Conservation (phyloP, 2,329 filamentous ascomycete genomes). For the Laburnicola sp. region DNA sequence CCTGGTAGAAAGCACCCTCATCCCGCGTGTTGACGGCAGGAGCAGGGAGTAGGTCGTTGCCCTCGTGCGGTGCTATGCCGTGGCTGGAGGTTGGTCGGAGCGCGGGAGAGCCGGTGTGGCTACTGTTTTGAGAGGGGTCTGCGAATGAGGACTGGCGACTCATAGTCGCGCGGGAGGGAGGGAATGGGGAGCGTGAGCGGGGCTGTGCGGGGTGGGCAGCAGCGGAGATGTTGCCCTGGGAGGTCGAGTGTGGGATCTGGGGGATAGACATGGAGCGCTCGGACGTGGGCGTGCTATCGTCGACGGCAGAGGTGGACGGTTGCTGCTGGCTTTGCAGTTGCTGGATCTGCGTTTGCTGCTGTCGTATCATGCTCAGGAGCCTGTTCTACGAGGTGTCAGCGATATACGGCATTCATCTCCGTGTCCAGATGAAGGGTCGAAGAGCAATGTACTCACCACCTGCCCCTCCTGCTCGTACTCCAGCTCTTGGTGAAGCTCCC, state of each 20-base stretch:
- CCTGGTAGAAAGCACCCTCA: conserved; percentile 78
- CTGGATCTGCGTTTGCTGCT: conserved; percentile 72
- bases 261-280: conserved; percentile 52
- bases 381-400: conserved; percentile 60
- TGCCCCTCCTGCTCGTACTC: conserved; percentile 79
- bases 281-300: conserved; percentile 57
- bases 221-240: conserved; percentile 40
- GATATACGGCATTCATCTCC: neutral
- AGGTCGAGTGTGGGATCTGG: conserved; percentile 21
- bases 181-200: conserved; percentile 43
- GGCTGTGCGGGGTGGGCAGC: conserved; percentile 54
- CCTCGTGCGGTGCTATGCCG: conserved; percentile 39
- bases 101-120: conserved; percentile 48
- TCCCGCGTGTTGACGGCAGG: conserved; percentile 54
- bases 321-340: conserved; percentile 54
- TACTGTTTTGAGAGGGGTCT: conserved; percentile 43
- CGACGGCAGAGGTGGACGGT: conserved; percentile 50
- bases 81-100: conserved; percentile 58
- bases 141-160: conserved; percentile 51
- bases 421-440: no score
- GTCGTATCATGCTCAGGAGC: conserved; percentile 73
- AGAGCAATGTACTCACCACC: conserved; percentile 57
- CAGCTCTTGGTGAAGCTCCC: conserved; percentile 76
- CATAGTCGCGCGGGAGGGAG: conserved; percentile 34
- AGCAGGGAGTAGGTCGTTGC: conserved; percentile 67